Percentiles rank a stretch among this genome's conserved stretches.
Evolutionary conservation across 345 rosid genomes (phyloP).

Genomic region (Citrus hindsii): DNA sequence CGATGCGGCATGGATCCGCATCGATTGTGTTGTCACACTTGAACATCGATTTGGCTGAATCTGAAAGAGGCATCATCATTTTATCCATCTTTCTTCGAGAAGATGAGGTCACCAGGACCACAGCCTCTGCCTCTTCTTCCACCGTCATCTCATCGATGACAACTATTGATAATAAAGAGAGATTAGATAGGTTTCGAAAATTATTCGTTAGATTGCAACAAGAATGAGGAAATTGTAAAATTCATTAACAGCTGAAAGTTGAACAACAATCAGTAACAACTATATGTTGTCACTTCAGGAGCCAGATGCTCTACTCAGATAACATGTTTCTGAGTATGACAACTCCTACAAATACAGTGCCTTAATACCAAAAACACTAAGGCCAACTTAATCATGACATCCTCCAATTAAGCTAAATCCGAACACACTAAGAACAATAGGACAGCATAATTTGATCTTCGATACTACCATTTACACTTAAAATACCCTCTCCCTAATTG

Average conservation of each 20-base stretch:
- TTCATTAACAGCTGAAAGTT: neutral
- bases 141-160: constrained; percentile 1
- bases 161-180: neutral
- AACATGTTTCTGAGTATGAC: neutral
- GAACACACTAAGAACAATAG: neutral
- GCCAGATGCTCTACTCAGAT: neutral
- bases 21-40: neutral
- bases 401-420: neutral
- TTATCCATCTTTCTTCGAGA: neutral
- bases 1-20: neutral
- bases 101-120: constrained; percentile 15
- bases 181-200: neutral
- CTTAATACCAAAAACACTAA: constrained; percentile 15
- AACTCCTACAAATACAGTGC: neutral
- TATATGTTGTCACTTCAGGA: neutral
- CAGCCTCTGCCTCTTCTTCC: neutral
- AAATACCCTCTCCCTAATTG: constrained; percentile 32
- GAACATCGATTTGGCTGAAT: neutral
- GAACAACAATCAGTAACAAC: neutral
- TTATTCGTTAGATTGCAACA: neutral
- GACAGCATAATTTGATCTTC: constrained; percentile 1
- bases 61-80: neutral
- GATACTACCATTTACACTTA: constrained; percentile 17
- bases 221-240: neutral
- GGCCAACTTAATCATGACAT: neutral